Evolutionary conservation across 441 rosid species (phyloP).

Genomic region (Viola pubescens): DNA sequence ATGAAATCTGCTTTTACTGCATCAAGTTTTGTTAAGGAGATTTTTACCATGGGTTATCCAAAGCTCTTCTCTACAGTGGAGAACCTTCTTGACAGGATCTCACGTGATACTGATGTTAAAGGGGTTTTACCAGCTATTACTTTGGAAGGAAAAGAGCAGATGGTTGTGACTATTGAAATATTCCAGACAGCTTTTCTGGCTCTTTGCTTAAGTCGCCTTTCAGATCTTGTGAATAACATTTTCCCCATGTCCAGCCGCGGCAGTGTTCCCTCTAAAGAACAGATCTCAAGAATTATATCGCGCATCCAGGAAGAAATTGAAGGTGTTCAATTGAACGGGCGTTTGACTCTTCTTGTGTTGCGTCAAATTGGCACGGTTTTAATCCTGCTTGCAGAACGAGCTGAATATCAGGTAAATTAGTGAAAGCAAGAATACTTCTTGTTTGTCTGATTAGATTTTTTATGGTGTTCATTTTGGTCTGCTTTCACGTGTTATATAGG

Average conservation of each 20-base stretch:
- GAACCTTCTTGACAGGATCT: constrained; percentile 80
- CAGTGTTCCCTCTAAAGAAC: constrained; percentile 86
- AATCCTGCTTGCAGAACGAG: constrained; percentile 69
- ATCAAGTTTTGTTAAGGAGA: constrained; percentile 94
- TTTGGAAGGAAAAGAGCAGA: constrained; percentile 63
- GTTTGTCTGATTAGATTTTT: background rate
- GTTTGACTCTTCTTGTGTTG: constrained; percentile 83
- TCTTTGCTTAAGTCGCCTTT: constrained; percentile 65
- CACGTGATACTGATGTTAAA: constrained; percentile 72
- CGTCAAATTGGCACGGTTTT: constrained; percentile 81
- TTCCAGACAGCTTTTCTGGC: constrained; percentile 89
- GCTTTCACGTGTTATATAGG: background rate
- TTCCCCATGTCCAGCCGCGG: constrained; percentile 94
- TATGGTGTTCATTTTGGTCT: background rate
- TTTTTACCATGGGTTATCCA: constrained; percentile 86
- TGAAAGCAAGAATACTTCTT: background rate
- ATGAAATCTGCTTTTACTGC: constrained; percentile 95
- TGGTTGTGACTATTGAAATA: constrained; percentile 70
- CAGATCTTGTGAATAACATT: constrained; percentile 78
- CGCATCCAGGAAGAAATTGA: constrained; percentile 90
- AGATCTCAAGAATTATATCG: constrained; percentile 64
- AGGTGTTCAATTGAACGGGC: constrained; percentile 84
- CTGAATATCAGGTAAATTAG: constrained; percentile 78
- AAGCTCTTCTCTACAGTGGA: constrained; percentile 82
- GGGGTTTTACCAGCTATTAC: constrained; percentile 83